Evolutionary conservation across 169 alveolate genomes (phyloP), one percentile per base, ranked within the genome.

Genomic region (Cryptosporidium tyzzeri): DNA sequence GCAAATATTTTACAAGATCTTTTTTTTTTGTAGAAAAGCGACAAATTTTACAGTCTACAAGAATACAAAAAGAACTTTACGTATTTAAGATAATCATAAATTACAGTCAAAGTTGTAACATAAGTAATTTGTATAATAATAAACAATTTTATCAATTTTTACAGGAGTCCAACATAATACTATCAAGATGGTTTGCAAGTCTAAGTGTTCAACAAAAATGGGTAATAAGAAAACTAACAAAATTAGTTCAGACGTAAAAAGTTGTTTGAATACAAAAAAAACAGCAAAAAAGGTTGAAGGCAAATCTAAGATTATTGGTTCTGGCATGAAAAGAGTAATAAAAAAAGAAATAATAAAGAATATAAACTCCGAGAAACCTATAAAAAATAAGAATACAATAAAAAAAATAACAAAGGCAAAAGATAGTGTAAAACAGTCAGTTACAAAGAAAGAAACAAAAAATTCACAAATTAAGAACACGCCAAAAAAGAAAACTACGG

Each of bases 311-410:
- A 41, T 73, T 7, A 14, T 73, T 59, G 86, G 70, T 73, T 73
- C 86, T 51, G 70, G 86, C 33, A 73, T 73, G 70, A 73, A 73
- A 62, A 73, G 35, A 33, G 86, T 58, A 12, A 73, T 58, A 23
- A 73, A 58, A 41, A 73, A 73, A 33, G 71, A 73, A 31, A 73
- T 73, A 73, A n/a, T 58, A 6, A 73, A 73, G 26, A 59, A 55
- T 35, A 10, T 29, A 44, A 73, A 55, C 16, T 31, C 71, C 0
- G 59, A 58, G 35, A 39, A 53, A 37, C 58, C 58, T 16, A 1
- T 26, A 12, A 73, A 55, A 35, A 58, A 33, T 7, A 73, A 33
- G 1, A 31, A 37, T 10, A 12, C 4, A 26, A 21, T 12, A 16
- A 51, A 21, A 53, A 33, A 18, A 21, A 14, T 39, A 6, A 55